These are phyloP conservation scores for Colletotrichum graminicola DNA, from an alignment of 2,329 filamentous ascomycete genomes.

Conservation along the genomic window DNA sequence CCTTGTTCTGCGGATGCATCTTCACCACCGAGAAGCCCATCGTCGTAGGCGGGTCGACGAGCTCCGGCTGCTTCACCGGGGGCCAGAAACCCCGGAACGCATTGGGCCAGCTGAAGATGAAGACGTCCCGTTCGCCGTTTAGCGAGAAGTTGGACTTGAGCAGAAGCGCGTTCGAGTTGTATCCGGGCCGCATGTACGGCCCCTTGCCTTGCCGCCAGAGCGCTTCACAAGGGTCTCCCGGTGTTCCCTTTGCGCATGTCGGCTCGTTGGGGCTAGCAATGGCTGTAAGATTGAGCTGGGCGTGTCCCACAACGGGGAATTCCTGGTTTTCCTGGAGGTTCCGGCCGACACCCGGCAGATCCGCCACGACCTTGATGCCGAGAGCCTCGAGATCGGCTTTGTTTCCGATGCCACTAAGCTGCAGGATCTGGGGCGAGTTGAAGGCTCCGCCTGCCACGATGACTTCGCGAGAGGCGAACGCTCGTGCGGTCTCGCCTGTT, in stretches of 20 bases:
- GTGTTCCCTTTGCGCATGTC: conserved; percentile 49
- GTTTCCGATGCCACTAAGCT: conserved; percentile 59
- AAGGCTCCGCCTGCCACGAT: conserved; percentile 62
- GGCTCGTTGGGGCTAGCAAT: conserved; percentile 43
- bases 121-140: conserved; percentile 63
- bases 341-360: conserved; percentile 72
- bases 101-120: conserved; percentile 66
- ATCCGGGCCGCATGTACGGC: conserved; percentile 43
- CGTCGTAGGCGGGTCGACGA: conserved; percentile 4
- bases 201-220: conserved; percentile 52
- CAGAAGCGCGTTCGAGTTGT: conserved; percentile 14
- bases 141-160: conserved; percentile 44
- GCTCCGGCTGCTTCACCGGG: conserved; percentile 17
- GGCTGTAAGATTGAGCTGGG: conserved; percentile 45
- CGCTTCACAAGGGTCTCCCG: conserved; percentile 53
- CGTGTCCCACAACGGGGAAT: conserved; percentile 48
- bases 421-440: conserved; percentile 60
- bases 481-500: conserved; percentile 40
- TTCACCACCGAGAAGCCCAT: conserved; percentile 30
- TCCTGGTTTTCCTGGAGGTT: conserved; percentile 63
- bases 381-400: conserved; percentile 54
- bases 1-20: conserved; percentile 62
- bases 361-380: conserved; percentile 63
- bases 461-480: conserved; percentile 57
- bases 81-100: conserved; percentile 54